phyloP scores from a whole-genome alignment of 176 grass and related monocot genomes.

The Rhipidocladum racemiflorum region DNA sequence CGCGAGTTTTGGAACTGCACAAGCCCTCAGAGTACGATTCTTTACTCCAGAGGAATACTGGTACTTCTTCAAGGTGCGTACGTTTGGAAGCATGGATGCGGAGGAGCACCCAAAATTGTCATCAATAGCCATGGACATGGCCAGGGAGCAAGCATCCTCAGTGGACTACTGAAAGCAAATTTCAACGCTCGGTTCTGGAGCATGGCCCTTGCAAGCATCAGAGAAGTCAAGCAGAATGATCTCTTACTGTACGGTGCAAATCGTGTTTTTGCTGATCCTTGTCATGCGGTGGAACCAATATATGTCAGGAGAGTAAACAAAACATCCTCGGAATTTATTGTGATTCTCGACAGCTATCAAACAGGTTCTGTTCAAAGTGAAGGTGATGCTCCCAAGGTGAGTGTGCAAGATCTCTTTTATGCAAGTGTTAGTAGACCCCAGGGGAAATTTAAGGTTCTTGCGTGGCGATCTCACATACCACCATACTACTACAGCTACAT shows the following conservation, averaged over 20 bases:
- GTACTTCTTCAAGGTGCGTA: slow-evolving; percentile 13
- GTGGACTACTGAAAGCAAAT: neutral
- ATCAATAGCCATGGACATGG: slow-evolving; percentile 13
- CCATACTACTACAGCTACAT: slow-evolving; percentile 20
- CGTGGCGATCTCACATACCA: slow-evolving; percentile 6
- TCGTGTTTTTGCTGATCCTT: neutral
- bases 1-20: neutral
- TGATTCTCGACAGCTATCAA: neutral
- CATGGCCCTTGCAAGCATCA: neutral
- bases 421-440: neutral
- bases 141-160: neutral
- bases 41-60: neutral
- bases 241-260: neutral
- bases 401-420: neutral
- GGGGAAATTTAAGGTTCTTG: slow-evolving; percentile 13
- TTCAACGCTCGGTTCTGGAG: neutral
- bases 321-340: neutral
- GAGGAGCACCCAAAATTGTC: neutral
- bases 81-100: neutral
- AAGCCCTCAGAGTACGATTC: neutral
- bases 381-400: neutral
- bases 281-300: neutral
- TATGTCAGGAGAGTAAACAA: neutral
- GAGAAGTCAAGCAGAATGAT: neutral
- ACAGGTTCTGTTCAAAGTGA: neutral